Conservation (phyloP, 2,329 filamentous ascomycete species). For the Fusarium oligoseptatum region DNA sequence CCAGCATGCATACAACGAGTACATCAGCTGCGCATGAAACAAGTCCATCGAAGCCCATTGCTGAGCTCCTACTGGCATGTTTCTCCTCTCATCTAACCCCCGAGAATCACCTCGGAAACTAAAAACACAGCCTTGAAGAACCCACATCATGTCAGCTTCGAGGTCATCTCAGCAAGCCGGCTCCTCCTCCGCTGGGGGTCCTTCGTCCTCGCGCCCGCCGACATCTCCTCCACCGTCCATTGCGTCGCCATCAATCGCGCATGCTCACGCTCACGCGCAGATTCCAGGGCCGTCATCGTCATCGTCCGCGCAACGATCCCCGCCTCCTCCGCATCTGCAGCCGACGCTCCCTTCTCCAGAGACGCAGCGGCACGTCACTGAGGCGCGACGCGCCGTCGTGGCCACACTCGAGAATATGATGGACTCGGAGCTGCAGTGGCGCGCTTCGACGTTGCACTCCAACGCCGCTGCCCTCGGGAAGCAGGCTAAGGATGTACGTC, state of each 20-base stretch:
- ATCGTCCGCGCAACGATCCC: constrained; percentile 19
- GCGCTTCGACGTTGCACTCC: constrained; percentile 76
- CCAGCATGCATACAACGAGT: constrained; percentile 24
- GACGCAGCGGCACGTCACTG: constrained; percentile 63
- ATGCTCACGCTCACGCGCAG: constrained; percentile 35
- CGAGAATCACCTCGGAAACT: background rate
- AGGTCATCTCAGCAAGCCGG: constrained; percentile 24
- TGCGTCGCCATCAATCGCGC: constrained; percentile 40
- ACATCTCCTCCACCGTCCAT: constrained; percentile 44
- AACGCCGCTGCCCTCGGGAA: constrained; percentile 74
- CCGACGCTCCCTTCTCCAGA: constrained; percentile 57
- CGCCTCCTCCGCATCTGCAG: constrained; percentile 44
- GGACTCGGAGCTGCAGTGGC: constrained; percentile 75
- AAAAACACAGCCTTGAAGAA: background rate
- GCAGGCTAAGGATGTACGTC: constrained; percentile 76
- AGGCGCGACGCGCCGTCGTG: constrained; percentile 71
- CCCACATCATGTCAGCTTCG: constrained; percentile 22
- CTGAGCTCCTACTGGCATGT: background rate
- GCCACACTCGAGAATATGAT: constrained; percentile 77
- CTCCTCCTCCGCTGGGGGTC: constrained; percentile 21
- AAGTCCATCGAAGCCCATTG: constrained; percentile 7
- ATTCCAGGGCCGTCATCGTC: constrained; percentile 9
- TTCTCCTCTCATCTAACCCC: background rate
- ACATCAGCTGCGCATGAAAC: constrained; percentile 20
- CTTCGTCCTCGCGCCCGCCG: constrained; percentile 41